Base-by-base conservation (phyloP, 179 eudicot genomes). In the Spinacia oleracea region DNA sequence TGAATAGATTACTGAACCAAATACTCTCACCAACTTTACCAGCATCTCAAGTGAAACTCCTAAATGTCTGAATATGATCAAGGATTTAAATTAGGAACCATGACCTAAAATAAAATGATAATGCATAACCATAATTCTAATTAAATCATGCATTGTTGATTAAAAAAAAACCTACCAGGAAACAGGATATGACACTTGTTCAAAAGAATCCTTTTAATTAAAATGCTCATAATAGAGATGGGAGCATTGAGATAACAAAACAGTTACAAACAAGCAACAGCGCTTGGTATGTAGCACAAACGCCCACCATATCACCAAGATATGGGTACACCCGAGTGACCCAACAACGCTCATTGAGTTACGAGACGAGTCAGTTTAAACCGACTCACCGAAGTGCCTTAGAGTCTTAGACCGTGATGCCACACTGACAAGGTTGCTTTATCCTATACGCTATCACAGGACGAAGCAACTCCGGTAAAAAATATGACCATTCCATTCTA, bases 1-100 rank as follows among this genome's bases (percentile, higher is more conserved):
- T 48, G 99, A 87, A 86, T 93, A 92, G 70, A 96, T 92, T 77
- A 93, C 84, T 43, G 97, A 88, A 78, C 99, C 99, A 85, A 96
- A 96, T 77, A 90, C 88, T 85, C 93, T 87, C 77, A 96, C 97
- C 79, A 96, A 85, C 88, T 92, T 93, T 35, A 90, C 82, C 83
- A 96, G 91, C 94, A 96, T 81, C 58, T 90, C 97, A 83, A 96
- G 83, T 31, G 99, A 92, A 81, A 96, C 79, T 79, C 82, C 88
- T 72, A 87, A 85, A 86, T 92, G 97, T 91, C 99, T 96, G 84
- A 45, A 75, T 67, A 77, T 66, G 63, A 59, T 40, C 23, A 45
- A 76, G 51, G 29, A 32, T 70, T 83, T 53, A 80, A 25, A 72
- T 70, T 14, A 71, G 9, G 38, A 42, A 73, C 45, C 62, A 62